Percentiles rank a stretch among this genome's conserved stretches.
Conservation (phyloP, 208 protist genomes). For the Acanthamoeba royreba region DNA sequence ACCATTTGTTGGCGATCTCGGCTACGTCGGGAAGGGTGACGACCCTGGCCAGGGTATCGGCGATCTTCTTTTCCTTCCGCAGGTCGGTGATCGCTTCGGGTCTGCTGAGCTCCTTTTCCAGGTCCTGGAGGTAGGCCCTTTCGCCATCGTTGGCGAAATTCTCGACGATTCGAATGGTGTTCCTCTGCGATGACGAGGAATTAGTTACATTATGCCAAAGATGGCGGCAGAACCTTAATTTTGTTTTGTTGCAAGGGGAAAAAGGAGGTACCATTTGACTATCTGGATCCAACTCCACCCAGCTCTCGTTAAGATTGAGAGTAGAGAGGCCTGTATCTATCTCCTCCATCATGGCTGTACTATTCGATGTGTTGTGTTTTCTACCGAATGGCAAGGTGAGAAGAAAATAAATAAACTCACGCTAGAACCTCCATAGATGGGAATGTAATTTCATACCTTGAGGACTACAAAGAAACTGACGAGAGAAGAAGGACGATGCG, state of each 20-base stretch:
- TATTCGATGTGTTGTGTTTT: no score
- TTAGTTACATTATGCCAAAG: no score
- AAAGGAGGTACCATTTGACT: background rate
- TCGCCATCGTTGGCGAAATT: background rate
- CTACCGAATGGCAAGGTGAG: no score
- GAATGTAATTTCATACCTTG: no score
- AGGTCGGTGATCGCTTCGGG: background rate
- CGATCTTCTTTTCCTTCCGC: slow-evolving; percentile 20
- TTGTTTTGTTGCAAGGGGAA: background rate
- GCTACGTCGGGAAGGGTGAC: background rate
- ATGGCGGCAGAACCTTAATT: background rate
- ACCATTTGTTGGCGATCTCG: slow-evolving; percentile 25
- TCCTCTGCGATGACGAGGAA: no score
- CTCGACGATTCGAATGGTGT: background rate
- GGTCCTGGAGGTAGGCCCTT: background rate
- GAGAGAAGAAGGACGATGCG: no score
- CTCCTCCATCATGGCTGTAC: no score
- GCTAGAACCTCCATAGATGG: no score
- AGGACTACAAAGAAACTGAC: no score
- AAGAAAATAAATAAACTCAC: no score
- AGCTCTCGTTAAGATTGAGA: background rate
- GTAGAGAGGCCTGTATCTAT: background rate
- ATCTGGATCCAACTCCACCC: background rate
- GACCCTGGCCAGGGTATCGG: slow-evolving; percentile 10
- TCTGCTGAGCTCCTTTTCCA: background rate